Conservation (phyloP, 805 yeast species). For the Candida corydali region DNA sequence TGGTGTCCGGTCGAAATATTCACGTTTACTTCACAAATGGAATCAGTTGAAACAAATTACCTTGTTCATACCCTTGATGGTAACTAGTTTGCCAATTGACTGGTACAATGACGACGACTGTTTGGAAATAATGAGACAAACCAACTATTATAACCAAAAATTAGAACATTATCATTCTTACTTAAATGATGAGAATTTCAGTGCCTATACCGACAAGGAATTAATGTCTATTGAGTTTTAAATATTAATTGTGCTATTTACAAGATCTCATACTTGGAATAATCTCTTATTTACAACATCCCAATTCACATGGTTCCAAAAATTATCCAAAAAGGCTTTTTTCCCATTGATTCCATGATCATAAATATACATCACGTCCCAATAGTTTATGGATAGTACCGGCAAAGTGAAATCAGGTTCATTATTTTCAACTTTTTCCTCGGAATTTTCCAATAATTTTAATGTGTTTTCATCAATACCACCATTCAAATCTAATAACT, state of each 20-base stretch:
- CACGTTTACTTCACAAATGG: conserved; percentile 16
- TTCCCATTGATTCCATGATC: conserved; percentile 84
- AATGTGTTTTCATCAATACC: conserved; percentile 57
- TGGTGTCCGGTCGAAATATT: conserved; percentile 4
- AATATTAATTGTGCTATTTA: conserved; percentile 9
- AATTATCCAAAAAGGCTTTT: conserved; percentile 63
- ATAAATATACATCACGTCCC: conserved; percentile 84
- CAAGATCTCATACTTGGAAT: conserved; percentile 29
- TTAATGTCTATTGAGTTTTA: conserved; percentile 19
- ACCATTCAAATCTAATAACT: conserved; percentile 71
- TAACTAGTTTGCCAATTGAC: conserved; percentile 29
- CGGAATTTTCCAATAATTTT: conserved; percentile 40
- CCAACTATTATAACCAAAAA: conserved; percentile 20
- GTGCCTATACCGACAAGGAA: conserved; percentile 15
- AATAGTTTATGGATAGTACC: conserved; percentile 70
- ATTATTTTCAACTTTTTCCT: conserved; percentile 34
- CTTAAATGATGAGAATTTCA: conserved; percentile 14
- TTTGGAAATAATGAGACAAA: conserved; percentile 21
- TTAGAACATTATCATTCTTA: conserved; percentile 16
- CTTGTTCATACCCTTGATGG: conserved; percentile 29
- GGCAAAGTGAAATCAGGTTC: conserved; percentile 67
- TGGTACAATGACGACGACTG: conserved; percentile 33
- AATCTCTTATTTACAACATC: conserved; percentile 55
- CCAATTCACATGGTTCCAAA: conserved; percentile 85
- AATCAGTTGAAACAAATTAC: conserved; percentile 17